Conservation (phyloP, 164 flowering plant genomes). For the Litsea cubeba region DNA sequence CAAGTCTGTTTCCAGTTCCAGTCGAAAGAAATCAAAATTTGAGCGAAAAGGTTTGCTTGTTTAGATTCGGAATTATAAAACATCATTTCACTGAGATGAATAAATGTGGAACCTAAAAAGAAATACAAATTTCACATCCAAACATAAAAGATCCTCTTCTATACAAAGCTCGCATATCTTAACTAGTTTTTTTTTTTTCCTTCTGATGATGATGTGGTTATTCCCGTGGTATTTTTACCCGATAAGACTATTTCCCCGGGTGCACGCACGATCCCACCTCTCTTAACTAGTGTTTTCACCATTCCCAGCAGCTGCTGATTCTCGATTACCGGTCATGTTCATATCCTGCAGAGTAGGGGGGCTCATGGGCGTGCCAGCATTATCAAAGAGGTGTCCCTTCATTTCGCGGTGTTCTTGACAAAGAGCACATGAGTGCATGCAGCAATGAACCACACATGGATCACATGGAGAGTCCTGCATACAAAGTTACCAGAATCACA, state of each 20-base stretch:
- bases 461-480: slow-evolving; percentile 94
- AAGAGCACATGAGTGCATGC: slow-evolving; percentile 92
- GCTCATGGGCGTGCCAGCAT: slow-evolving; percentile 52
- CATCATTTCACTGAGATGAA: too few species aligned
- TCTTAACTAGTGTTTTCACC: slow-evolving; percentile 34
- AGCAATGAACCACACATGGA: slow-evolving; percentile 89
- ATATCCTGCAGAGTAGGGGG: slow-evolving; percentile 93
- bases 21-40: too few species aligned
- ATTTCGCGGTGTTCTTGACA: slow-evolving; percentile 98
- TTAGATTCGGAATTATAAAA: too few species aligned
- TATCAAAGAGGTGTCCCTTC: slow-evolving; percentile 52
- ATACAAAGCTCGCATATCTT: slow-evolving; percentile 37
- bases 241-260: too few species aligned
- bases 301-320: slow-evolving; percentile 28
- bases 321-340: slow-evolving; percentile 36
- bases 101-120: too few species aligned
- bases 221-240: too few species aligned
- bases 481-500: neutral
- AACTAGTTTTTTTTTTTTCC: slow-evolving; percentile 4
- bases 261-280: slow-evolving; percentile 21
- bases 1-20: too few species aligned
- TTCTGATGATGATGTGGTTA: too few species aligned
- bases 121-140: too few species aligned
- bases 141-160: too few species aligned
- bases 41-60: too few species aligned